phyloP scores from a whole-genome alignment of 2,329 filamentous ascomycete species.

The Cercospora sesami region DNA sequence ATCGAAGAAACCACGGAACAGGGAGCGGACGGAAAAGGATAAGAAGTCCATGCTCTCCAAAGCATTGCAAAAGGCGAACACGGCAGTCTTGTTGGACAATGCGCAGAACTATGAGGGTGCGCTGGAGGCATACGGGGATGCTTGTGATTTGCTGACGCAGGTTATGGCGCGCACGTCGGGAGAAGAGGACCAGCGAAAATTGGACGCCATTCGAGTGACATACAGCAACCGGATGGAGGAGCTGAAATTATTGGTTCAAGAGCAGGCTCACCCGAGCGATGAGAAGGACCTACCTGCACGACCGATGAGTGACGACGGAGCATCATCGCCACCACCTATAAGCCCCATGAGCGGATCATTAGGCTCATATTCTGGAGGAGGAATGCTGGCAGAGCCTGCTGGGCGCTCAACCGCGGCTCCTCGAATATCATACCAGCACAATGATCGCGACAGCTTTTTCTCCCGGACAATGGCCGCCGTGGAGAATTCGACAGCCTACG shows the following conservation, averaged over 20 bases:
- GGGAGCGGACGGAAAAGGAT: constrained; percentile 51
- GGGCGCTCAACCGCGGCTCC: constrained; percentile 48
- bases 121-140: constrained; percentile 85
- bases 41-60: constrained; percentile 96
- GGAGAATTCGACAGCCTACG: constrained; percentile 20
- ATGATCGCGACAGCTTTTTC: constrained; percentile 36
- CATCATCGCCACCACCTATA: constrained; percentile 37
- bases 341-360: constrained; percentile 38
- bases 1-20: constrained; percentile 33
- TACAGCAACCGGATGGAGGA: constrained; percentile 90
- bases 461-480: constrained; percentile 34
- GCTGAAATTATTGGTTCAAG: constrained; percentile 67
- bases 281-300: constrained; percentile 76
- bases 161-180: constrained; percentile 82
- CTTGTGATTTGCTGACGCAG: constrained; percentile 81
- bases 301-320: constrained; percentile 62
- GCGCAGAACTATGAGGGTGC: constrained; percentile 92
- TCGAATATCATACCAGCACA: constrained; percentile 28
- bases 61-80: constrained; percentile 92
- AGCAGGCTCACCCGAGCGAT: constrained; percentile 45
- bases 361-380: constrained; percentile 26
- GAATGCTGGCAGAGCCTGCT: not conserved
- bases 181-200: constrained; percentile 82
- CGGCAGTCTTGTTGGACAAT: constrained; percentile 92
- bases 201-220: constrained; percentile 88